These are phyloP conservation scores for Nemophila menziesii DNA, from an alignment of 257 asterid genomes.

Conservation along the genomic window DNA sequence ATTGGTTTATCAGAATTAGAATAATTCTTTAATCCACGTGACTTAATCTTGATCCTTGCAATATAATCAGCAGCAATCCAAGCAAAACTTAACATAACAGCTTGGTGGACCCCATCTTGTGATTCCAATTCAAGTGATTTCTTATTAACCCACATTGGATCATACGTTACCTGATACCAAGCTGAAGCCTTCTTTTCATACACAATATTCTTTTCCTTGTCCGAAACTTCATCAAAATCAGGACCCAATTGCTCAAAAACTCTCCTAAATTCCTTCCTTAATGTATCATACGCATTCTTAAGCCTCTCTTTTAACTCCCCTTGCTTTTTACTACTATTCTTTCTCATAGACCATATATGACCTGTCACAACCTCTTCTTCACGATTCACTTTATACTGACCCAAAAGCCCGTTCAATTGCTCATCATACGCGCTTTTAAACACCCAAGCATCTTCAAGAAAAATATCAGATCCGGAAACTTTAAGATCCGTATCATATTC, in stretches of 20 bases:
- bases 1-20: conserved; percentile 40
- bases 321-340: conserved; percentile 44
- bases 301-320: conserved; percentile 84
- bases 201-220: conserved; percentile 35
- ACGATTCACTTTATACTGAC: no score
- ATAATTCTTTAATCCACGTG: conserved; percentile 24
- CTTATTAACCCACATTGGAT: conserved; percentile 43
- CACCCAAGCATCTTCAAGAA: no score
- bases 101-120: conserved; percentile 27
- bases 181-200: conserved; percentile 88
- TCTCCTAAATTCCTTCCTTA: conserved; percentile 65
- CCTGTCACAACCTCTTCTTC: conserved; percentile 89
- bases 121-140: conserved; percentile 29
- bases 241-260: conserved; percentile 53
- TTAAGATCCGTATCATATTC: conserved; percentile 57
- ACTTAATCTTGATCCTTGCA: conserved; percentile 59
- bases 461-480: conserved; percentile 34
- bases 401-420: no score
- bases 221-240: conserved; percentile 37
- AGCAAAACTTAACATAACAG: conserved; percentile 71
- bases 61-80: conserved; percentile 96
- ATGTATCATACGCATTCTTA: conserved; percentile 51
- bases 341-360: conserved; percentile 90
- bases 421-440: no score
- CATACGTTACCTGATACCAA: conserved; percentile 83